Evolutionary conservation across 208 protist genomes (phyloP).

Genomic region (Kentomonas sorsogonicus): DNA sequence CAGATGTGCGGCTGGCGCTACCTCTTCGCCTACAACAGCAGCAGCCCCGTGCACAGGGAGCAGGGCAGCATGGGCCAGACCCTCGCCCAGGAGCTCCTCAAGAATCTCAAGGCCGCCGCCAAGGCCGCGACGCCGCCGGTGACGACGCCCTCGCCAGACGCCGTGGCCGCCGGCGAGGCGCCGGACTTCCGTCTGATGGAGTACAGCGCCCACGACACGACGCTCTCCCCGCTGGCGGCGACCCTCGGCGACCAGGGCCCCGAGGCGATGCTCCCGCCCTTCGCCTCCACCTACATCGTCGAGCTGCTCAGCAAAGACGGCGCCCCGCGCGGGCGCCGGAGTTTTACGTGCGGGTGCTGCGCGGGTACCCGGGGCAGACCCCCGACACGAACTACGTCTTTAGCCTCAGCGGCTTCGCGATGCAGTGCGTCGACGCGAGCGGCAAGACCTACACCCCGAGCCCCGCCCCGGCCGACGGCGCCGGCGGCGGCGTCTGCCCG

Average conservation of each 20-base stretch:
- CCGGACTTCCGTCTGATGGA: constrained; percentile 38
- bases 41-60: constrained; percentile 27
- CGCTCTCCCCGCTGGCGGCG: constrained; percentile 38
- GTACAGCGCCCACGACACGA: constrained; percentile 76
- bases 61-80: constrained; percentile 50
- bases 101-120: constrained; percentile 34
- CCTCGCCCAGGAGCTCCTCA: constrained; percentile 33
- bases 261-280: constrained; percentile 53
- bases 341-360: constrained; percentile 41
- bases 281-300: constrained; percentile 45
- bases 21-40: constrained; percentile 42
- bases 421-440: constrained; percentile 28
- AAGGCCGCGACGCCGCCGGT: constrained; percentile 11
- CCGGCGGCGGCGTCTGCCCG: constrained; percentile 18
- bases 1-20: constrained; percentile 15
- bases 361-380: constrained; percentile 46
- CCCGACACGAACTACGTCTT: constrained; percentile 26
- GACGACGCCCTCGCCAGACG: too few relatives aligned
- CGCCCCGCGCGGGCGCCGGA: background rate
- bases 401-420: constrained; percentile 16
- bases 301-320: constrained; percentile 33
- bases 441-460: constrained; percentile 21
- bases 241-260: constrained; percentile 38
- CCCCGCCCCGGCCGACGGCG: too few relatives aligned
- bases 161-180: background rate